Evolutionary conservation across 805 yeast species (phyloP).

Genomic region (Sugiyamaella mastotermitis): DNA sequence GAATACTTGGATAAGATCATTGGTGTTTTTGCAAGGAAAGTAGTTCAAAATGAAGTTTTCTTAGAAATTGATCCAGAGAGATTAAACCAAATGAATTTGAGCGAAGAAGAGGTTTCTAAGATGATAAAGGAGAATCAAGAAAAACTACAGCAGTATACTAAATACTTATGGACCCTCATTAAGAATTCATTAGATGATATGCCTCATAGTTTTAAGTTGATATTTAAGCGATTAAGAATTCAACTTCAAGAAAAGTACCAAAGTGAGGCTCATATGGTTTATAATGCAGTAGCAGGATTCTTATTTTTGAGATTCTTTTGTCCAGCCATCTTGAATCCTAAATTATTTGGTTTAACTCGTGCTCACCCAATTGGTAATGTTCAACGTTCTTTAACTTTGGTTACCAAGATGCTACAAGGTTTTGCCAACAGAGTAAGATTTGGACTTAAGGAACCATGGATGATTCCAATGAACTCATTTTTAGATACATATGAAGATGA

Average conservation of each 20-base stretch:
- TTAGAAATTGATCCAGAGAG: conserved; percentile 74
- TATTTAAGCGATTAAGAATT: conserved; percentile 55
- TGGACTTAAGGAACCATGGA: conserved; percentile 79
- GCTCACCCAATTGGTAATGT: conserved; percentile 64
- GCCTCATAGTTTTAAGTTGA: conserved; percentile 59
- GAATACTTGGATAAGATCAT: conserved; percentile 69
- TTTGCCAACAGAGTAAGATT: conserved; percentile 72
- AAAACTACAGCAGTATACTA: conserved; percentile 45
- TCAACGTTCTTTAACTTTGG: conserved; percentile 72
- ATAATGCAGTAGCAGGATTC: conserved; percentile 77
- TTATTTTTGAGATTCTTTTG: conserved; percentile 79
- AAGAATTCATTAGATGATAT: conserved; percentile 64
- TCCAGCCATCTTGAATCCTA: conserved; percentile 89
- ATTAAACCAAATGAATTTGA: not conserved
- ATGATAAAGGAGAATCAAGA: conserved; percentile 44
- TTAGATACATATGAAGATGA: conserved; percentile 52
- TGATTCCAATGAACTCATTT: conserved; percentile 64
- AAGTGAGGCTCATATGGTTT: conserved; percentile 30
- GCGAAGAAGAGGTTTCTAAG: conserved; percentile 31
- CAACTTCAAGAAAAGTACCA: conserved; percentile 35
- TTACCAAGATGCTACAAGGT: conserved; percentile 70
- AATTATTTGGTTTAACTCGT: conserved; percentile 65
- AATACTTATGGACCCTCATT: conserved; percentile 61
- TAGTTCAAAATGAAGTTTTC: conserved; percentile 44
- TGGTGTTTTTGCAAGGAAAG: conserved; percentile 56